phyloP scores from a whole-genome alignment of 1,284 basidiomycete species.

The Laetiporus sulphureus region DNA sequence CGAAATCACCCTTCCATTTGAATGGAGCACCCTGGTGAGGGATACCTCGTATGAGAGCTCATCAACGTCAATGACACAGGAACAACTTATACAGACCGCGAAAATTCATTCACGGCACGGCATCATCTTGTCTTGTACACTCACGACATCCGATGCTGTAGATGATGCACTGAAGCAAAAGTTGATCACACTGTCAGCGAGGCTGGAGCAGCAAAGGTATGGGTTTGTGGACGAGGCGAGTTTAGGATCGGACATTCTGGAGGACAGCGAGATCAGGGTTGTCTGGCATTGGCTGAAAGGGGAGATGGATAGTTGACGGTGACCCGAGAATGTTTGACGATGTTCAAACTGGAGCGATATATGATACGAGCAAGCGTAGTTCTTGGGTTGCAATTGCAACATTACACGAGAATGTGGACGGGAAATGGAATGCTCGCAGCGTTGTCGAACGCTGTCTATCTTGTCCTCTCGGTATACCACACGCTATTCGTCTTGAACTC shows the following conservation, averaged over 20 bases:
- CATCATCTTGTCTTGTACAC: slow-evolving; percentile 43
- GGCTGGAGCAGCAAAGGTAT: slow-evolving; percentile 39
- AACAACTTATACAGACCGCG: slow-evolving; percentile 37
- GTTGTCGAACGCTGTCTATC: neutral
- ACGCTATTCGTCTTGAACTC: slow-evolving; percentile 73
- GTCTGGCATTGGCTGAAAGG: slow-evolving; percentile 35
- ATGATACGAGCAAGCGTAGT: no score
- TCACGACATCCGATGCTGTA: slow-evolving; percentile 25
- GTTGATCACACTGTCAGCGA: slow-evolving; percentile 21
- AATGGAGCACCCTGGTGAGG: slow-evolving; percentile 59
- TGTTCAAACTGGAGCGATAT: no score
- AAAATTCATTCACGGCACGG: slow-evolving; percentile 57
- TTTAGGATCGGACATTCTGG: slow-evolving; percentile 6
- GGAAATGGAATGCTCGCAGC: no score
- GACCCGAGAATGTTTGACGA: no score
- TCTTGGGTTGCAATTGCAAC: no score
- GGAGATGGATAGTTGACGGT: slow-evolving; percentile 24
- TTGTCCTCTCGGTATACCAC: slow-evolving; percentile 58
- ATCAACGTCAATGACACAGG: no score
- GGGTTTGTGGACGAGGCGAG: slow-evolving; percentile 35
- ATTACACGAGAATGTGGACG: no score
- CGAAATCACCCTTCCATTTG: slow-evolving; percentile 39
- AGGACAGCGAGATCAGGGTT: slow-evolving; percentile 20
- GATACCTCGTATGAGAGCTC: no score
- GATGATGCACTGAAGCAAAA: slow-evolving; percentile 9